Evolutionary conservation across 495 filamentous ascomycete genomes (phyloP), one percentile per base, ranked within the genome.

Genomic region (Aspergillus nidulans): DNA sequence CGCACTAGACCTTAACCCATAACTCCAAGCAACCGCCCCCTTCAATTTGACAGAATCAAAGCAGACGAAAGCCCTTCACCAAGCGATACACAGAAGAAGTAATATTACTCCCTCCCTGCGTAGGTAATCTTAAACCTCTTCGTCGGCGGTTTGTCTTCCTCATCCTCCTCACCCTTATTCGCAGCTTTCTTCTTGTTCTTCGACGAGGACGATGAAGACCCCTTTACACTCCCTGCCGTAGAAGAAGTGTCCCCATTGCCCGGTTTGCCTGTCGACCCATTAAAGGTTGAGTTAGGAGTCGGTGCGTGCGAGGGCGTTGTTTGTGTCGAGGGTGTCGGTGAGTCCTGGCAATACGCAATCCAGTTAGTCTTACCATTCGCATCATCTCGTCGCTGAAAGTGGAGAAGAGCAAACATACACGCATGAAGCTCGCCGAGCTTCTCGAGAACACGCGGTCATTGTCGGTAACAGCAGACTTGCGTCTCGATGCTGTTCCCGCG

Each of bases 101-200:
- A n/a, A 38, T 44, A 34, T 69, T 61, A 76, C 54, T 77, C 73
- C 32, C 74, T 62, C 32, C 73, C 60, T 18, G 68, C 75, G 64
- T 79, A 81, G 42, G 69, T 80, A 38, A 81, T 75, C 65, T 81
- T 81, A 65, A 81, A 63, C 45, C 78, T 64, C 63, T 81, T 79
- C 30, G 69, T 62, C 34, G 69, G 66, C 49, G 73, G 75, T 36
- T 73, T 75, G 51, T 74, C 76, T 12, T 65, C 72, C 32, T 75
- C 74, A 26, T 77, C 77, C 6, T 75, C 72, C 6, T 77, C 75
- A 2, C 70, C 70, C 36, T 68, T 60, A 15, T 62, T 64, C 41
- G 40, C 49, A 8, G 21, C 30, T 25, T 61, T 59, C 52, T 74
- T 77, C 61, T 76, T 79, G 53, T 74, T 79, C 50, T 77, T 76